A percentile compares a stretch with the other conserved stretches of the same genome.
These are phyloP conservation scores for Xerophyta viscosa DNA, from an alignment of 106 monocot genomes.

Conservation along the genomic window DNA sequence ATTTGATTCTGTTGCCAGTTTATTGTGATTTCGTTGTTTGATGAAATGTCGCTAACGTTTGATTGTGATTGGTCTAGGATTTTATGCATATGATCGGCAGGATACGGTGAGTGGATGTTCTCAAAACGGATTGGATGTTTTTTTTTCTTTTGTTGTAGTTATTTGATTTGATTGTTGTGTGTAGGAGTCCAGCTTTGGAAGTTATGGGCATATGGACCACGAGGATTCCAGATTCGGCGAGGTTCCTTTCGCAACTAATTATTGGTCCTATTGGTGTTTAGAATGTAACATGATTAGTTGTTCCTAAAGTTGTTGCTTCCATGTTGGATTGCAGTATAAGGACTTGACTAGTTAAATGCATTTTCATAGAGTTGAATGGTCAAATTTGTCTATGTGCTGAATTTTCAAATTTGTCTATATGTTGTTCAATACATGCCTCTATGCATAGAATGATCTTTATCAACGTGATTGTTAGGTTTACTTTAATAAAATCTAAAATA, in stretches of 20 bases:
- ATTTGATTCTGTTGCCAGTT: not conserved
- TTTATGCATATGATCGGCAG: constrained; percentile 21
- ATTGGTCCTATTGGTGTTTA: not conserved
- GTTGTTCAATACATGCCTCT: not conserved
- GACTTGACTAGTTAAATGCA: too few species aligned
- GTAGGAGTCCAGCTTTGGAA: not conserved
- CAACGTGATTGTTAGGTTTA: not conserved
- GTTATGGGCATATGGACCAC: not conserved
- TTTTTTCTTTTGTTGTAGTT: not conserved
- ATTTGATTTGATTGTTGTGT: not conserved
- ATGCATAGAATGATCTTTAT: not conserved
- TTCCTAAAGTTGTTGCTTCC: not conserved
- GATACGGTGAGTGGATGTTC: constrained; percentile 13
- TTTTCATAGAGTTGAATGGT: not conserved
- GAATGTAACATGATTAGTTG: too few species aligned
- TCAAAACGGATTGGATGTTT: not conserved
- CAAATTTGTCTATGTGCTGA: not conserved
- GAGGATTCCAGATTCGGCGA: not conserved
- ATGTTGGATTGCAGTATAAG: not conserved
- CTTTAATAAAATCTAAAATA: too few species aligned
- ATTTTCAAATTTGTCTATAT: not conserved
- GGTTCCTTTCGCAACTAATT: not conserved
- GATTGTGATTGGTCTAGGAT: constrained; percentile 17
- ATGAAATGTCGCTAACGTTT: not conserved
- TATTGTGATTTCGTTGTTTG: not conserved